Evolutionary conservation across 108 stramenopile genomes (phyloP).

Genomic region (Nitzschia putrida): DNA sequence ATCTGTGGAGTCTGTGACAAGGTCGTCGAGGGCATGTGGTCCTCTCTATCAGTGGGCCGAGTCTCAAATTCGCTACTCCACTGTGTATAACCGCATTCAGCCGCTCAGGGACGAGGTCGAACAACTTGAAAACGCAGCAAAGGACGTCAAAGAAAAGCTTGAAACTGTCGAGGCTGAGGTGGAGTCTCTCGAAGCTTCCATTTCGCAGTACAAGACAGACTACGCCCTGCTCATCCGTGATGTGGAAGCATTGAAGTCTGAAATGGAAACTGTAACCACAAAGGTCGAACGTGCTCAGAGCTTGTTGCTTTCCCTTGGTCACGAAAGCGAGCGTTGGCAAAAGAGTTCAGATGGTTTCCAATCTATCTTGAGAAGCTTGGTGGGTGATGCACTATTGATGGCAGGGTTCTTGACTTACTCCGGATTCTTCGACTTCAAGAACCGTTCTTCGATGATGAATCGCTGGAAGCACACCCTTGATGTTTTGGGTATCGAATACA

Average conservation of each 20-base stretch:
- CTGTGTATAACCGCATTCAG: slow-evolving; percentile 92
- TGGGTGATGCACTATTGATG: slow-evolving; percentile 91
- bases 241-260: slow-evolving; percentile 92
- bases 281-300: slow-evolving; percentile 94
- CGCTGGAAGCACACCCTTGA: slow-evolving; percentile 81
- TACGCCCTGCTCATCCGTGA: slow-evolving; percentile 95
- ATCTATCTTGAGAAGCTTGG: slow-evolving; percentile 76
- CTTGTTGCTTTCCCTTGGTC: slow-evolving; percentile 86
- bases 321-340: slow-evolving; percentile 97
- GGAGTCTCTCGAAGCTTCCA: slow-evolving; percentile 81
- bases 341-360: slow-evolving; percentile 87
- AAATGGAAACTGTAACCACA: slow-evolving; percentile 90
- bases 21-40: slow-evolving; percentile 93
- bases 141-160: slow-evolving; percentile 73
- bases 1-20: slow-evolving; percentile 58
- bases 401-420: slow-evolving; percentile 95
- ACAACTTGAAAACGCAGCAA: slow-evolving; percentile 75
- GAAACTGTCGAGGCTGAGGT: slow-evolving; percentile 81
- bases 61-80: slow-evolving; percentile 92
- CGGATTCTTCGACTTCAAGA: slow-evolving; percentile 91
- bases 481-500: slow-evolving; percentile 84
- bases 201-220: slow-evolving; percentile 93
- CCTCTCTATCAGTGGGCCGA: slow-evolving; percentile 97
- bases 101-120: slow-evolving; percentile 97
- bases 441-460: slow-evolving; percentile 62